Percentiles rank a stretch among this genome's conserved stretches.
Evolutionary conservation across 257 asterid genomes (phyloP).

Genomic region (Solanum clarkiae): DNA sequence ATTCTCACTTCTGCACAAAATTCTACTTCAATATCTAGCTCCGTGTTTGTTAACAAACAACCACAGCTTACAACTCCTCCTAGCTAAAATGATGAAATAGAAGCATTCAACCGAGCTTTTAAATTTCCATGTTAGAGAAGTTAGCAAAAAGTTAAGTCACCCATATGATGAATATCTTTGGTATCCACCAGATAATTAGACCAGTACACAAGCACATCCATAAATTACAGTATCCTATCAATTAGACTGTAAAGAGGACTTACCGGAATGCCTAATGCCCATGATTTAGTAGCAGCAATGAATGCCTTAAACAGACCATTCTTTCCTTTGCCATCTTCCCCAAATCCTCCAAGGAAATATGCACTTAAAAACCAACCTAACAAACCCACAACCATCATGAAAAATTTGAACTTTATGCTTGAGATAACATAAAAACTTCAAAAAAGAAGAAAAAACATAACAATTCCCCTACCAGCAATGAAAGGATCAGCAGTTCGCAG

Average conservation of each 20-base stretch:
- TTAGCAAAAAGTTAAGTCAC: background rate
- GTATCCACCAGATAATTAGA: background rate
- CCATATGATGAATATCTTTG: background rate
- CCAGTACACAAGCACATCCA: background rate
- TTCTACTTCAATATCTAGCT: background rate
- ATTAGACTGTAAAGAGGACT: background rate
- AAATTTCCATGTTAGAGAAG: background rate
- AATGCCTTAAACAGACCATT: slow-evolving; percentile 59
- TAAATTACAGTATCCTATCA: background rate
- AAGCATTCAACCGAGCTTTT: background rate
- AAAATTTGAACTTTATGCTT: background rate
- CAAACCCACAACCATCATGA: background rate
- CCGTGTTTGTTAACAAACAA: background rate
- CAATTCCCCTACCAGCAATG: slow-evolving; percentile 46
- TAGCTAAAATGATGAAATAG: background rate
- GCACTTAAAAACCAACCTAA: slow-evolving; percentile 95
- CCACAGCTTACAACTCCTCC: background rate
- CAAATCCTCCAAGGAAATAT: slow-evolving; percentile 85
- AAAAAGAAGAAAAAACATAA: background rate
- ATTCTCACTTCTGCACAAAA: background rate
- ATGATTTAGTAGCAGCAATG: slow-evolving; percentile 68
- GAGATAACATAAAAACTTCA: background rate
- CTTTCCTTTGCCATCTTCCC: slow-evolving; percentile 76
- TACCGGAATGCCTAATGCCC: slow-evolving; percentile 72
- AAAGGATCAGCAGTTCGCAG: slow-evolving; percentile 80